Evolutionary conservation across 2,329 filamentous ascomycete species (phyloP).

Genomic region (Verticillium albo-atrum): DNA sequence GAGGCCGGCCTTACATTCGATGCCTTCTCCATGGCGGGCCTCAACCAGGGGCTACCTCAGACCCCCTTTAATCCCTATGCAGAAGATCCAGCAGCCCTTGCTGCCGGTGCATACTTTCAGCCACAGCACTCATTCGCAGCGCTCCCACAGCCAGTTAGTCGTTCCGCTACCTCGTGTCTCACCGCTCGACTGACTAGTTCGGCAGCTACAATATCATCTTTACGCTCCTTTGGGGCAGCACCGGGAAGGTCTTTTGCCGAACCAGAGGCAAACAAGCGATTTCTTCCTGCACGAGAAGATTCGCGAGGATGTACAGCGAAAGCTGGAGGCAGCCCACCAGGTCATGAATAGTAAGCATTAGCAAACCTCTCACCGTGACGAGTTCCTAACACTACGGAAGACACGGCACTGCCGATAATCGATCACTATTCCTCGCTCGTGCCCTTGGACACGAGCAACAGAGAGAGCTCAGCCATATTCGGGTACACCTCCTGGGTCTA

Average conservation of each 20-base stretch:
- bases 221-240: conserved; percentile 86
- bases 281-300: conserved; percentile 87
- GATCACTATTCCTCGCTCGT: conserved; percentile 92
- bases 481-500: conserved; percentile 92
- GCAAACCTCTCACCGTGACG: not conserved
- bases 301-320: conserved; percentile 84
- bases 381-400: conserved; percentile 9
- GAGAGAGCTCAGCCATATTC: conserved; percentile 75
- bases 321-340: conserved; percentile 79
- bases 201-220: conserved; percentile 79
- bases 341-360: conserved; percentile 66
- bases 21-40: conserved; percentile 57
- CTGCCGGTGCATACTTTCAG: conserved; percentile 61
- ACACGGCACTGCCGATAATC: conserved; percentile 68
- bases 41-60: conserved; percentile 45
- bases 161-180: not conserved
- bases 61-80: conserved; percentile 71
- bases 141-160: conserved; percentile 56
- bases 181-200: too few species aligned
- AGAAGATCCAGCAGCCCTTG: conserved; percentile 61
- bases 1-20: conserved; percentile 52
- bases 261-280: conserved; percentile 83
- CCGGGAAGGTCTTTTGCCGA: conserved; percentile 73
- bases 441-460: conserved; percentile 75
- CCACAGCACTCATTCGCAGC: conserved; percentile 47